Percentiles rank a stretch among this genome's conserved stretches.
Conservation (phyloP, 345 rosid species). For the Camelina sativa region DNA sequence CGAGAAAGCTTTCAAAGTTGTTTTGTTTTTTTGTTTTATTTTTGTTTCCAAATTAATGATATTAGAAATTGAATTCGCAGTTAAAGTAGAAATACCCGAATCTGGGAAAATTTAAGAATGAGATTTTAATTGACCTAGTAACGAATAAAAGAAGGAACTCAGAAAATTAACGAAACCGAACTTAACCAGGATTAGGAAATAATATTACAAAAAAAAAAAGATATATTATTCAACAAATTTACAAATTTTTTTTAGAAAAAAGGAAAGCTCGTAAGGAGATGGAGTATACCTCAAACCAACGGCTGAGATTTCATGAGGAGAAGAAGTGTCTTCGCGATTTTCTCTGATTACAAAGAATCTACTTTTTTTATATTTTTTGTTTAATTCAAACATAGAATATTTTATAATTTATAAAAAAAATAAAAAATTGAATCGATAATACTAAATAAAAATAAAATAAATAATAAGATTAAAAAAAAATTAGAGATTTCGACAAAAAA, state of each 20-base stretch:
- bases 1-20: constrained; percentile 5
- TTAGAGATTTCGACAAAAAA: constrained; percentile 1
- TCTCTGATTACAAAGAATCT: constrained; percentile 17
- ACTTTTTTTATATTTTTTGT: not conserved
- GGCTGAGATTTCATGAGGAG: constrained; percentile 35
- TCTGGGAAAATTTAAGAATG: constrained; percentile 39
- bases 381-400: not conserved
- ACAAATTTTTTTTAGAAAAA: not conserved
- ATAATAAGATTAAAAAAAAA: not conserved
- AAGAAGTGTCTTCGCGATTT: constrained; percentile 1
- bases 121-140: constrained; percentile 41
- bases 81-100: constrained; percentile 43
- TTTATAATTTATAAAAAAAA: not conserved
- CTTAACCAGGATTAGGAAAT: constrained; percentile 32
- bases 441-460: not conserved
- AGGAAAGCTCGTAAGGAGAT: constrained; percentile 34
- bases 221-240: too few relatives aligned
- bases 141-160: constrained; percentile 31
- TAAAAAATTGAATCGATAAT: not conserved
- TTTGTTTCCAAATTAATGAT: constrained; percentile 15
- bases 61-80: constrained; percentile 40
- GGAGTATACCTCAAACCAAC: constrained; percentile 35
- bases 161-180: constrained; percentile 35
- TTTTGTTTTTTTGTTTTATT: not conserved
- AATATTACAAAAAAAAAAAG: too few relatives aligned